Conservation (phyloP, 2,329 filamentous ascomycete genomes). For the Aciculosporium take region DNA sequence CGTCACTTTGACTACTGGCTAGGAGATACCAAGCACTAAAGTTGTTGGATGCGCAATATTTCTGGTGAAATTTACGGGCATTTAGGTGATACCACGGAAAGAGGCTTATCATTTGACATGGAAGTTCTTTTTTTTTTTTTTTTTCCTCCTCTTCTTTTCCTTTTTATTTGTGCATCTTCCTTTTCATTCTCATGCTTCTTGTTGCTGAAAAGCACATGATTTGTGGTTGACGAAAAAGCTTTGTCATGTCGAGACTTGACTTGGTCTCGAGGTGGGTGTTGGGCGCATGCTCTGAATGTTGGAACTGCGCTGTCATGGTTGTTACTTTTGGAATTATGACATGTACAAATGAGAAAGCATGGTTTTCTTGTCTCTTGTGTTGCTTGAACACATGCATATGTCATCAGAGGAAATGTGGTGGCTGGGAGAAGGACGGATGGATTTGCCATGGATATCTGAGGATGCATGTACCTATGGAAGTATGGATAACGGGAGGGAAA, state of each 20-base stretch:
- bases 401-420: too few relatives aligned
- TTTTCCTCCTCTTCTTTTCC: background rate
- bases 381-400: background rate
- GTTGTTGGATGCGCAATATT: background rate
- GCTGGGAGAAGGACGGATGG: too few relatives aligned
- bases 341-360: background rate
- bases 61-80: background rate
- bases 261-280: background rate
- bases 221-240: background rate
- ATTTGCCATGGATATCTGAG: too few relatives aligned
- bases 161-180: background rate
- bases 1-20: background rate
- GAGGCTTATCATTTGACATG: background rate
- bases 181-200: background rate
- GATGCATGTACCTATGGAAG: too few relatives aligned
- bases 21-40: constrained; percentile 5
- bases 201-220: background rate
- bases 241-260: background rate
- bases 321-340: background rate
- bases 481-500: too few relatives aligned
- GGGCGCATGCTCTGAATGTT: background rate
- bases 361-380: background rate
- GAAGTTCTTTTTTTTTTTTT: background rate
- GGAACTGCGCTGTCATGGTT: background rate
- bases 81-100: constrained; percentile 2